phyloP scores from a whole-genome alignment of 2,329 filamentous ascomycete species.

The Penicillium sp. region DNA sequence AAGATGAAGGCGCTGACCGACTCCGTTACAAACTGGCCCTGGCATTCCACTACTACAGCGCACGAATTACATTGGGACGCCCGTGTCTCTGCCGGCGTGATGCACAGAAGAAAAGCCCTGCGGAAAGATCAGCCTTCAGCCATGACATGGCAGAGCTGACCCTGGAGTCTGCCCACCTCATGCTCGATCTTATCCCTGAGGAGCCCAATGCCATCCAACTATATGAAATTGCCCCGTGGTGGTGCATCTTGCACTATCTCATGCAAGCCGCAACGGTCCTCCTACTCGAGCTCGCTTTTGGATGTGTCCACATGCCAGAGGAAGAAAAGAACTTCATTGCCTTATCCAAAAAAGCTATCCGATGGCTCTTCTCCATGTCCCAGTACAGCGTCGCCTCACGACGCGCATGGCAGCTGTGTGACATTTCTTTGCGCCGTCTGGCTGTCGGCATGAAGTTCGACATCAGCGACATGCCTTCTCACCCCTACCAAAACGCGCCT shows the following conservation, averaged over 20 bases:
- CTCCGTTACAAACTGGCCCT: slow-evolving; percentile 42
- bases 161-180: slow-evolving; percentile 39
- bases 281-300: slow-evolving; percentile 48
- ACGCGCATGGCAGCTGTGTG: slow-evolving; percentile 46
- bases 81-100: slow-evolving; percentile 49
- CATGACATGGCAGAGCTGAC: slow-evolving; percentile 41
- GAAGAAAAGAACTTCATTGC: slow-evolving; percentile 38
- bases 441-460: slow-evolving; percentile 37
- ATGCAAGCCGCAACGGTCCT: slow-evolving; percentile 48
- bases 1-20: slow-evolving; percentile 32
- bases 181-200: slow-evolving; percentile 45
- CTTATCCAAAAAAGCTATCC: slow-evolving; percentile 42
- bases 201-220: slow-evolving; percentile 42
- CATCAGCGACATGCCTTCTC: slow-evolving; percentile 34
- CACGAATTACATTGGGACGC: slow-evolving; percentile 45
- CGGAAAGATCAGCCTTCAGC: slow-evolving; percentile 35
- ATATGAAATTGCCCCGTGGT: slow-evolving; percentile 45
- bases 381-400: slow-evolving; percentile 39
- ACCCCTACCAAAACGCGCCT: slow-evolving; percentile 17
- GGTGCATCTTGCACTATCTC: slow-evolving; percentile 47
- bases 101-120: slow-evolving; percentile 28
- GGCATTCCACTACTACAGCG: slow-evolving; percentile 47
- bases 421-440: slow-evolving; percentile 36
- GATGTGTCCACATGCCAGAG: slow-evolving; percentile 44
- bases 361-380: slow-evolving; percentile 46